Evolutionary conservation across 2,329 filamentous ascomycete species (phyloP), one percentile per base, ranked within the genome.

Genomic region (Colletotrichum zoysiae): DNA sequence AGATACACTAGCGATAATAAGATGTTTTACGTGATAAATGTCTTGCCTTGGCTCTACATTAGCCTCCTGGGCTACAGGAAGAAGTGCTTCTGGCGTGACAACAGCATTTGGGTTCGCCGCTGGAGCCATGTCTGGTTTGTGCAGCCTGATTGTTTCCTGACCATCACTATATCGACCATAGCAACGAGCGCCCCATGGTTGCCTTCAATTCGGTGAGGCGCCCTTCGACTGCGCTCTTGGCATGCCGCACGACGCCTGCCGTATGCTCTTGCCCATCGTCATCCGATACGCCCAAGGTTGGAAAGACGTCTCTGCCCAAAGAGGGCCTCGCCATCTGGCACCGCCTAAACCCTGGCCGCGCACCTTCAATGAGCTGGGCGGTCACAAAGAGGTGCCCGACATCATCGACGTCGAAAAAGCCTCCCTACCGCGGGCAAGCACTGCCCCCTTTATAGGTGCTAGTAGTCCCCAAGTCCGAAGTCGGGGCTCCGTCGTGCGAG

Each of bases 171-270:
- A 51, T 51, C 12, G 23, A 23, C 48, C 48, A 23, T 23, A 16
- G 18, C 23, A 51, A 51, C 12, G 23, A 51, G 3, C 1, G 48
- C 1, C 23, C 48, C 23, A 30, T 51, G 48, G 11, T 16, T 23
- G 48, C 48, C 48, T 51, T 51, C 11, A 23, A 51, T 2, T 14
- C 23, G 48, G 48, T 12, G 48, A 51, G 11, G 85, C 84, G 1
- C 85, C 87, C 3, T 82, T 79, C 61, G 78, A 80, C 71, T 89
- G 87, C 74, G 85, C 84, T 48, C 69, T 81, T 23, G 79, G 81
- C 67, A 82, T 85, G 78, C 82, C 84, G 4, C 87, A 89, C 76
- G 83, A 85, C 40, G 83, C 79, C 46, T 88, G 85, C 83, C 83
- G 84, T 30, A 77, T 78, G 23, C 75, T 85, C n/a, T 79, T 88